Evolutionary conservation across 306 rosid species (phyloP), one percentile per base, ranked within the genome.

Genomic region (Senna siamea): DNA sequence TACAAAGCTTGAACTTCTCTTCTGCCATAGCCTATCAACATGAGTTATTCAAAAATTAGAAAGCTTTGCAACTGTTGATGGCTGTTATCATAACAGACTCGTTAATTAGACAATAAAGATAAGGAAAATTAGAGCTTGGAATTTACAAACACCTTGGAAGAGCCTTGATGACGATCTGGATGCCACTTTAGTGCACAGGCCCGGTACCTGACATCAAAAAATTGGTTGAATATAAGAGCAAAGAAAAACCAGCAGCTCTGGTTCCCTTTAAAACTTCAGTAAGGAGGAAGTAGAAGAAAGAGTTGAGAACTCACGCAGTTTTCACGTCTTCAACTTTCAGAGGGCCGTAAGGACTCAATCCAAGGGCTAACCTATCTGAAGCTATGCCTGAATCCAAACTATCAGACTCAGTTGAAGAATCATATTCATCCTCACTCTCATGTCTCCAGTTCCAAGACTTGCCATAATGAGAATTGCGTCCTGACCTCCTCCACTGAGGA

Each of bases 91-190:
- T 43, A 43, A 66, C 63, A 48, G 22, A 48, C 26, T 54, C 46
- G 17, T 52, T 15, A 17, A 12, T 44, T 47, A 9, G 30, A 62
- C 50, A 38, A 38, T 19, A 38, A 62, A 5, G 30, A 38, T 10
- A 9, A 18, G 56, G 26, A 51, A 38, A 47, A 35, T 4, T 1
- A 38, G 23, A 9, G 37, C 68, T 48, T 63, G 71, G 65, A 43
- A 52, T 65, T n/a, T 47, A 41, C 66, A 54, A 44, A 70, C 13
- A 89, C 97, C 96, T 90, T 93, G 69, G 91, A 87, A 83, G 91
- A 79, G 70, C 97, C 93, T 38, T 83, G 93, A 75, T 93, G 97
- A 10, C 98, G 98, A 82, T 93, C 93, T 1, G 98, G 98, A 79
- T 93, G 98, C 97, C 97, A 93, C 80, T 91, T 91, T 37, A 90